Evolutionary conservation across 257 asterid species (phyloP).

Genomic region (Solanum pinnatisectum): DNA sequence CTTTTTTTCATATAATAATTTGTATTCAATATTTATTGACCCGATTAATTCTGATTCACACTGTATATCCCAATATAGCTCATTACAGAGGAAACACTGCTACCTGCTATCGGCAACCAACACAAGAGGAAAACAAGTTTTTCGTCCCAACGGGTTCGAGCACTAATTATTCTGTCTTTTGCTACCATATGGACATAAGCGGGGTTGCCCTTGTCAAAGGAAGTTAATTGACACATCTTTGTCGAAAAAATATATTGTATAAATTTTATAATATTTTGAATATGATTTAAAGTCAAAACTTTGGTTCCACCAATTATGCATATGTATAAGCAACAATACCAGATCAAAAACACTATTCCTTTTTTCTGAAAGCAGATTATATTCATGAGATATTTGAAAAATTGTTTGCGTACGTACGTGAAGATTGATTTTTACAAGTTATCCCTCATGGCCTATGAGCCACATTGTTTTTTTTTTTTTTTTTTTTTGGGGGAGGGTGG

Average conservation of each 20-base stretch:
- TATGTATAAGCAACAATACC: not conserved
- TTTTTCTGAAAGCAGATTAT: not conserved
- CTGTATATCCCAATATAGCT: not conserved
- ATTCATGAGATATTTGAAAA: not conserved
- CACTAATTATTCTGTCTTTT: not conserved
- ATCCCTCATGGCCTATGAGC: not conserved
- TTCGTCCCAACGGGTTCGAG: not conserved
- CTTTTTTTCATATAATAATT: not conserved
- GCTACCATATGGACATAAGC: not conserved
- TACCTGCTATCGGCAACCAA: not conserved
- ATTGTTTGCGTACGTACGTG: not conserved
- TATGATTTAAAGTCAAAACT: too few species aligned
- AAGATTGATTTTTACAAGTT: not conserved
- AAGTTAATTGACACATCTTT: not conserved
- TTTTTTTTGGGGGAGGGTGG: too few species aligned
- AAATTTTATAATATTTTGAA: not conserved
- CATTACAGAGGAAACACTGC: not conserved
- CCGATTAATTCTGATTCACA: not conserved
- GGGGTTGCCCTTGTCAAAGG: not conserved
- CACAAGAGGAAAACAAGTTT: not conserved
- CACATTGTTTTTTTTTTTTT: not conserved
- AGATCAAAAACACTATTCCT: not conserved
- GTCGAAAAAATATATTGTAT: fast-evolving
- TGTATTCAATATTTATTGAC: not conserved
- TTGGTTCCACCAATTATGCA: not conserved